Evolutionary conservation across 2,329 filamentous ascomycete species (phyloP), one percentile per base, ranked within the genome.

Genomic region (Immersiporthe knoxdaviesiana): DNA sequence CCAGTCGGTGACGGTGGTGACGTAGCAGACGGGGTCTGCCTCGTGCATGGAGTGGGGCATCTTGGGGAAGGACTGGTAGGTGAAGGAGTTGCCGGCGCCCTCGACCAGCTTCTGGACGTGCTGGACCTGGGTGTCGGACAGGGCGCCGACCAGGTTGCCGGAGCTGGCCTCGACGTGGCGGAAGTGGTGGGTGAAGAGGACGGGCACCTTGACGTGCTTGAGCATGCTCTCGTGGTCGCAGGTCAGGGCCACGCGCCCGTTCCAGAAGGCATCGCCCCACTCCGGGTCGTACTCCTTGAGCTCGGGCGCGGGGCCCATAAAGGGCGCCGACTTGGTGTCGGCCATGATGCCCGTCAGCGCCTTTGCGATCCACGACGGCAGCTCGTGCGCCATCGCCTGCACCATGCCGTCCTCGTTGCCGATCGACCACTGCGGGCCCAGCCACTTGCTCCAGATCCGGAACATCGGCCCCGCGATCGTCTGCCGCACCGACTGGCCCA

Each of bases 151-250:
- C 37, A 73, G 66, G 39, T 70, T 69, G 0, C 70, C 70, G 0
- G 70, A 63, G 1, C 41, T 27, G 16, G 44, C 3, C 35, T 73
- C 72, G 10, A 73, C 61, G 50, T 21, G 61, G 32, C 68, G 72
- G 30, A 69, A 70, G 37, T 73, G 72, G 52, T 73, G 72, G 2
- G 72, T 73, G 44, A 73, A 66, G 3, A 73, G 58, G 8, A 73
- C 68, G 1, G 72, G 72, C 10, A 67, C 68, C 41, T 69, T 73
- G 61, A 71, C 72, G 18, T 72, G 72, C 61, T 63, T 68, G 39
- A 73, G 70, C 68, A 72, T 73, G 18, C 61, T 68, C 54, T 72
- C 70, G 59, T 73, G 72, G 66, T 69, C 58, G 52, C 72, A 73
- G 1, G 70, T 66, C 11, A 65, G 21, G 11, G 50, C 68, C 50